phyloP scores from a whole-genome alignment of 2,329 filamentous ascomycete species.

The Stemphylium beticola region DNA sequence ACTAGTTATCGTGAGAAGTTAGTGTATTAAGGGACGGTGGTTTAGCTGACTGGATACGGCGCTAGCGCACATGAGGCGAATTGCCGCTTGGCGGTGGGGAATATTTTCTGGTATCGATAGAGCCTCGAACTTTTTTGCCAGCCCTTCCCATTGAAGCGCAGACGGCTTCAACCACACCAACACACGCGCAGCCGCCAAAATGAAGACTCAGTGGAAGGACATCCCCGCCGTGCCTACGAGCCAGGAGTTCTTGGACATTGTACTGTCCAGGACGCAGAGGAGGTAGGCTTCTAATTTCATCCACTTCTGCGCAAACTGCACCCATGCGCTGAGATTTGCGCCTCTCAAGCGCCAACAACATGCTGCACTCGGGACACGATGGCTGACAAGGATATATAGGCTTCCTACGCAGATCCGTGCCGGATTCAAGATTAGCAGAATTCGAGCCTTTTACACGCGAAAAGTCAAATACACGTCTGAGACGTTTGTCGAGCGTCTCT shows the following conservation, averaged over 20 bases:
- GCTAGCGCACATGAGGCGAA: constrained; percentile 17
- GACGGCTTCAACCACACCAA: constrained; percentile 22
- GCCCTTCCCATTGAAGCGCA: constrained; percentile 19
- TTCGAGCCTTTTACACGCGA: constrained; percentile 93
- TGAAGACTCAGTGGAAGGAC: constrained; percentile 58
- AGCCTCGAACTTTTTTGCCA: constrained; percentile 22
- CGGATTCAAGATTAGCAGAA: constrained; percentile 95
- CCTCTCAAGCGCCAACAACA: constrained; percentile 69
- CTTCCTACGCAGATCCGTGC: constrained; percentile 94
- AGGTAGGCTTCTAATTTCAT: constrained; percentile 16
- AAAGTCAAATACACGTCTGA: constrained; percentile 96
- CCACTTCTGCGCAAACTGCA: constrained; percentile 4
- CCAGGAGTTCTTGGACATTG: constrained; percentile 97
- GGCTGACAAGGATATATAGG: constrained; percentile 50
- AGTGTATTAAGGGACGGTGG: background rate
- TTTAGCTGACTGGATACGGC: background rate
- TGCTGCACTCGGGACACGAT: background rate
- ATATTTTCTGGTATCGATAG: constrained; percentile 20
- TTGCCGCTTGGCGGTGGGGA: constrained; percentile 18
- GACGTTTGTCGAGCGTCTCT: constrained; percentile 94
- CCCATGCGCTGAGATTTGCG: constrained; percentile 23
- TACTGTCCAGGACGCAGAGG: constrained; percentile 71
- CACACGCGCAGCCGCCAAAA: constrained; percentile 30
- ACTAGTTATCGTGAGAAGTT: no score
- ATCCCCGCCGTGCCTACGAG: constrained; percentile 88